Evolutionary conservation across 495 filamentous ascomycete genomes (phyloP), one percentile per base, ranked within the genome.

Genomic region (Aspergillus leporis): DNA sequence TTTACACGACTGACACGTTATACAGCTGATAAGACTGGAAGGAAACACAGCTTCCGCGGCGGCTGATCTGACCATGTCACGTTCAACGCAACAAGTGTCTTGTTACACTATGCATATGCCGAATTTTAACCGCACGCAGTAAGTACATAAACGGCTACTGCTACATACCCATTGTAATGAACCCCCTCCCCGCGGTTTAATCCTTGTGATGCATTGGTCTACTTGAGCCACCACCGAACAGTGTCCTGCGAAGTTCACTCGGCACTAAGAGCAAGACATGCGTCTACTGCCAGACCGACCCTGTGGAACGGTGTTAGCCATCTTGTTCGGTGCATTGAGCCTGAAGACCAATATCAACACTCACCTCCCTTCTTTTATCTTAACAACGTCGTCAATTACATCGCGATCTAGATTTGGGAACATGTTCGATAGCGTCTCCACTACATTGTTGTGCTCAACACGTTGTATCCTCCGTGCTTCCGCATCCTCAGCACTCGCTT

Each of bases 401-500:
- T 97, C 93, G 66, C 84, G 82, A 69, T 97, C 93, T 25, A 97
- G 76, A 68, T 91, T 88, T 8, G 93, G 93, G 66, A 97, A 97
- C 92, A 97, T 96, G 51, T 90, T 87, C 19, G 89, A 86, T 43
- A 97, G 75, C 16, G 91, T 96, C 66, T 97, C 93, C 1, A 98
- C 94, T 5, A 99, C 87, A 67, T 90, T 90, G 43, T 84, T 80
- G 69, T 98, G 92, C 77, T 99, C 94, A 32, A 84, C 87, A 49
- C 87, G 81, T 58, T 93, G 88, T 61, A 99, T 89, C 46, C 89
- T 81, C 50, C 89, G 85, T 30, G 93, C 93, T 71, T 98, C 91
- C 10, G 92, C 95, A 30, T 85, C 85, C 73, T 99, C 94, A 0
- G 91, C 93, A 56, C 90, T 94, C 3, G 95, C 95, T 69, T 98